Percentiles rank a stretch among this genome's conserved stretches.
Conservation (phyloP, 768 basidiomycete species). For the Tricholoma saponaceum region DNA sequence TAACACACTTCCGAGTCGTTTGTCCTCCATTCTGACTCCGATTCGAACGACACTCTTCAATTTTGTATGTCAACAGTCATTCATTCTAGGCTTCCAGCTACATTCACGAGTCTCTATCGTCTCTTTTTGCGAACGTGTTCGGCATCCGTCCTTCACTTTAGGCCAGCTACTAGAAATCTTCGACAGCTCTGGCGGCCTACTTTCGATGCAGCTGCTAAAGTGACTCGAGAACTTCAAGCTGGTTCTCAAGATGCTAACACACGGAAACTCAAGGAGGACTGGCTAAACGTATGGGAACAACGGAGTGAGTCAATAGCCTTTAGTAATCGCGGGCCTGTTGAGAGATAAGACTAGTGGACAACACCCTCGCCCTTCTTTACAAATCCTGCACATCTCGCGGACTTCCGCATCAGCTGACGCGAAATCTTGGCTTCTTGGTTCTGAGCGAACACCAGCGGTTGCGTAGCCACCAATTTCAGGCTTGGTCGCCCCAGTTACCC, state of each 20-base stretch:
- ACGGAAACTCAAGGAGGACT: constrained; percentile 29
- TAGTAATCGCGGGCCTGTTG: neutral
- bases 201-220: constrained; percentile 47
- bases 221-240: constrained; percentile 36
- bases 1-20: too few species aligned
- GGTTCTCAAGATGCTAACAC: constrained; percentile 18
- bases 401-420: constrained; percentile 53
- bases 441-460: constrained; percentile 30
- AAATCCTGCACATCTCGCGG: constrained; percentile 63
- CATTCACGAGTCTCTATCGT: constrained; percentile 57
- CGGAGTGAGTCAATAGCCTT: constrained; percentile 39
- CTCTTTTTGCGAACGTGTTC: constrained; percentile 53
- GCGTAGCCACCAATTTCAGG: constrained; percentile 8
- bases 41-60: neutral
- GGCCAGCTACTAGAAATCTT: constrained; percentile 36
- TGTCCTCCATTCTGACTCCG: too few species aligned
- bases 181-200: constrained; percentile 49
- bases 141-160: constrained; percentile 55
- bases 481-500: constrained; percentile 38
- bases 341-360: constrained; percentile 48
- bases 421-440: constrained; percentile 45
- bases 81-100: constrained; percentile 21
- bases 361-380: constrained; percentile 57
- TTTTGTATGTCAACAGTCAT: neutral
- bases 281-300: constrained; percentile 52